These are phyloP conservation scores for Termitomyces sp. DNA, from an alignment of 768 basidiomycete species.

Conservation along the genomic window DNA sequence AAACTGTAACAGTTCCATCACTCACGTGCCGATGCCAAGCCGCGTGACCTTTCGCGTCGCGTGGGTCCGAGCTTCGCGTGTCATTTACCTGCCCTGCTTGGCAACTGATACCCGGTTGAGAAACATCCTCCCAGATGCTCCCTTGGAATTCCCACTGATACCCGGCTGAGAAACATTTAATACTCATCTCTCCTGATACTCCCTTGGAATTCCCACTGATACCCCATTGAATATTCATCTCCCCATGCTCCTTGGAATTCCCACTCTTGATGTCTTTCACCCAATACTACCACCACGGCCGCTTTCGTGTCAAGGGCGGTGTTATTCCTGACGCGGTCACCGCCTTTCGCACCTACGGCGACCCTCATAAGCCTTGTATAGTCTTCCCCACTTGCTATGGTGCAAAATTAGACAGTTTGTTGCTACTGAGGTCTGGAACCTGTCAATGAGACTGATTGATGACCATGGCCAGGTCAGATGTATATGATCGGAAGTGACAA, in stretches of 20 bases:
- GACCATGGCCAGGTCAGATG: conserved; percentile 28
- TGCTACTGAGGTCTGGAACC: conserved; percentile 2
- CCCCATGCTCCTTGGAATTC: neutral
- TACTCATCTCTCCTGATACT: neutral
- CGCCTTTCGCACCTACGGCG: conserved; percentile 51
- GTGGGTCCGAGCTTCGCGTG: neutral
- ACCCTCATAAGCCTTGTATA: conserved; percentile 46
- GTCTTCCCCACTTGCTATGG: conserved; percentile 56
- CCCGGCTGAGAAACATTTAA: neutral
- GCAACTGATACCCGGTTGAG: neutral
- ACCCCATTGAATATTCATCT: neutral
- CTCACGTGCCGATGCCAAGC: neutral
- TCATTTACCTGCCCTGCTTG: neutral
- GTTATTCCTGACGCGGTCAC: conserved; percentile 51
- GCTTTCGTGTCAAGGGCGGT: conserved; percentile 46
- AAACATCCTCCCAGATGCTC: neutral
- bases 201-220: too few species aligned
- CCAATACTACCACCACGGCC: conserved; percentile 48
- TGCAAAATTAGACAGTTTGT: conserved; percentile 44
- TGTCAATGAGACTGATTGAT: neutral
- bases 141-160: too few species aligned
- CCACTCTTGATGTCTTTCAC: conserved; percentile 16
- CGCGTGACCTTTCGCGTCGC: conserved; percentile 7
- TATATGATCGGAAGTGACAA: conserved; percentile 47
- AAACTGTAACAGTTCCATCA: conserved; percentile 32